Conservation (phyloP, 1,284 basidiomycete species). For the Bondarzewia mesenterica region DNA sequence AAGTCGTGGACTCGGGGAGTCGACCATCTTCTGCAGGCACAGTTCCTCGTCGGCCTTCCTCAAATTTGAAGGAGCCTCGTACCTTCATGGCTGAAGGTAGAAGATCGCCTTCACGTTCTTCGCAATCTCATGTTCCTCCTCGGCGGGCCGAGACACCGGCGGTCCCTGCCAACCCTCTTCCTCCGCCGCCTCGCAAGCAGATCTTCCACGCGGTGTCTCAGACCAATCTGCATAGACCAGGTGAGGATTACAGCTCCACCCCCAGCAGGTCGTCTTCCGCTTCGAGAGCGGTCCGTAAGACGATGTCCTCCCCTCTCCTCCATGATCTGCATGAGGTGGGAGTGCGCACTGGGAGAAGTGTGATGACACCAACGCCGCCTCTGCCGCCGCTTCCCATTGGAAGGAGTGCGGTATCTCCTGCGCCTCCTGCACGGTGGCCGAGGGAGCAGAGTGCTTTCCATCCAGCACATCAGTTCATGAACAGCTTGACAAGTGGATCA, state of each 20-base stretch:
- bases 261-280: constrained; percentile 6
- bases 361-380: constrained; percentile 38
- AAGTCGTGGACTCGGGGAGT: constrained; percentile 4
- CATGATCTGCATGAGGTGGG: constrained; percentile 8
- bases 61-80: neutral
- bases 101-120: too few species aligned
- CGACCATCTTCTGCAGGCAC: neutral
- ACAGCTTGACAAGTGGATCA: constrained; percentile 27
- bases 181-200: constrained; percentile 52
- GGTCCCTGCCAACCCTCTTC: constrained; percentile 30
- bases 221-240: constrained; percentile 32
- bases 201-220: constrained; percentile 43
- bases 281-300: constrained; percentile 15
- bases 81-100: neutral
- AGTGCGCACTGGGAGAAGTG: constrained; percentile 18
- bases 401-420: constrained; percentile 32
- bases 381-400: too few species aligned
- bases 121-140: constrained; percentile 16
- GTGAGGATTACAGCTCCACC: constrained; percentile 6
- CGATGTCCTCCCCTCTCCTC: constrained; percentile 13
- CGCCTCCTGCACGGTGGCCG: constrained; percentile 21
- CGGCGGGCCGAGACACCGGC: constrained; percentile 26
- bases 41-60: neutral
- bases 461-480: constrained; percentile 17
- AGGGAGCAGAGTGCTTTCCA: constrained; percentile 18